Conservation (phyloP, 75 land plant species). For the Pseudotsuga menziesii region DNA sequence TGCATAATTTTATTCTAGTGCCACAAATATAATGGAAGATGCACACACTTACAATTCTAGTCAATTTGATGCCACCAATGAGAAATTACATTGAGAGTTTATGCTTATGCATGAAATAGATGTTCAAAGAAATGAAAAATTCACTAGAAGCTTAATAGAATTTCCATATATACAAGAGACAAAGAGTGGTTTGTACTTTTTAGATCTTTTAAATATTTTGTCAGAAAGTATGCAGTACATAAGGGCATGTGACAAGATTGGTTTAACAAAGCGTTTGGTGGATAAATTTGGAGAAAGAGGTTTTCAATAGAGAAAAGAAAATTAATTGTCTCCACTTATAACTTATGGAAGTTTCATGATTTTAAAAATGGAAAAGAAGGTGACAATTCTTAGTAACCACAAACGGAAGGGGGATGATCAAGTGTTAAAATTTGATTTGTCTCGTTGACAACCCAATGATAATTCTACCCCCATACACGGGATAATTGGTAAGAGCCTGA, state of each 20-base stretch:
- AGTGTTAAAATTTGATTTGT: background rate
- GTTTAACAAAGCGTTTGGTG: constrained; percentile 4
- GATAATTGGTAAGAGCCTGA: background rate
- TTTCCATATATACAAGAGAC: background rate
- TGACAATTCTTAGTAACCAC: background rate
- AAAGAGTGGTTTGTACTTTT: background rate
- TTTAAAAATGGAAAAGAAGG: background rate
- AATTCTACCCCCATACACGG: background rate
- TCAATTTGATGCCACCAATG: background rate
- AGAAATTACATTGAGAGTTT: background rate
- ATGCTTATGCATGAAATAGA: background rate
- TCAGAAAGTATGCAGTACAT: background rate
- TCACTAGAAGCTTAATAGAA: background rate
- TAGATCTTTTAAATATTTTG: background rate
- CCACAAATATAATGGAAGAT: background rate
- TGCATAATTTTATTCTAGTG: background rate
- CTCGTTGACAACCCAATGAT: background rate
- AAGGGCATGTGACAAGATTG: background rate
- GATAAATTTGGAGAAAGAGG: background rate
- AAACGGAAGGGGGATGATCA: background rate
- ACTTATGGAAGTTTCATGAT: too few species aligned
- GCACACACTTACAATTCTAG: too few species aligned
- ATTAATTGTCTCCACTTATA: background rate
- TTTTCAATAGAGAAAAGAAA: background rate
- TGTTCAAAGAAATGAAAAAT: background rate